phyloP scores from a whole-genome alignment of 345 rosid species.

The Geranium rotundifolium region DNA sequence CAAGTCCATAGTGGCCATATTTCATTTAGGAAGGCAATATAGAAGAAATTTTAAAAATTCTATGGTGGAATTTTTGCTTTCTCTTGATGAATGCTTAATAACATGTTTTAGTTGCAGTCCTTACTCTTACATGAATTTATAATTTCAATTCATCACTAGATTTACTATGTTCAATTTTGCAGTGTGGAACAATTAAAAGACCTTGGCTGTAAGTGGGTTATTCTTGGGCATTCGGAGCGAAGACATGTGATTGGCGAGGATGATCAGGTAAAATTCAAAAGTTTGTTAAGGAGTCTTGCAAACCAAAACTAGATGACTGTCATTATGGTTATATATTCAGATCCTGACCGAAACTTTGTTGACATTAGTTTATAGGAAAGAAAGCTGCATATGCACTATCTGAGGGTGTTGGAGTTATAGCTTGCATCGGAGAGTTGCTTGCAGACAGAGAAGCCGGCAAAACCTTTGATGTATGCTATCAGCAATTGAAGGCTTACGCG shows the following conservation, averaged over 20 bases:
- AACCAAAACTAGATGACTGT: background rate
- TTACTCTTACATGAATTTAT: background rate
- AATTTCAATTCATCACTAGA: background rate
- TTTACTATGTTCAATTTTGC: constrained; percentile 9
- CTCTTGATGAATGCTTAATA: too few species aligned
- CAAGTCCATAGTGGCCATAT: background rate
- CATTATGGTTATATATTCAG: background rate
- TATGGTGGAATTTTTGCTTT: too few species aligned
- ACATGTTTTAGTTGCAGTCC: too few species aligned
- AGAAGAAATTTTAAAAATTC: background rate
- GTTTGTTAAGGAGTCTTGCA: background rate
- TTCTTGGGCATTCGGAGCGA: constrained; percentile 96
- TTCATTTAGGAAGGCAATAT: background rate
- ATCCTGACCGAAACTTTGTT: constrained; percentile 10
- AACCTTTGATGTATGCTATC: constrained; percentile 87
- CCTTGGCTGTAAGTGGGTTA: constrained; percentile 90
- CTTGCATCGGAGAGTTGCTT: constrained; percentile 83
- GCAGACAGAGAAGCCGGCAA: constrained; percentile 94
- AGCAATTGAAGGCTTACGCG: constrained; percentile 80
- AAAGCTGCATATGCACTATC: constrained; percentile 88
- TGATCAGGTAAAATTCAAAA: constrained; percentile 44
- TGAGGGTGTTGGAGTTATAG: constrained; percentile 85
- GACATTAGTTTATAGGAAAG: constrained; percentile 80
- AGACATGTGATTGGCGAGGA: constrained; percentile 92
- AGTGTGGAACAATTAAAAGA: constrained; percentile 94